Conservation (phyloP, 2,329 filamentous ascomycete genomes). For the Hypoxylon sp. region DNA sequence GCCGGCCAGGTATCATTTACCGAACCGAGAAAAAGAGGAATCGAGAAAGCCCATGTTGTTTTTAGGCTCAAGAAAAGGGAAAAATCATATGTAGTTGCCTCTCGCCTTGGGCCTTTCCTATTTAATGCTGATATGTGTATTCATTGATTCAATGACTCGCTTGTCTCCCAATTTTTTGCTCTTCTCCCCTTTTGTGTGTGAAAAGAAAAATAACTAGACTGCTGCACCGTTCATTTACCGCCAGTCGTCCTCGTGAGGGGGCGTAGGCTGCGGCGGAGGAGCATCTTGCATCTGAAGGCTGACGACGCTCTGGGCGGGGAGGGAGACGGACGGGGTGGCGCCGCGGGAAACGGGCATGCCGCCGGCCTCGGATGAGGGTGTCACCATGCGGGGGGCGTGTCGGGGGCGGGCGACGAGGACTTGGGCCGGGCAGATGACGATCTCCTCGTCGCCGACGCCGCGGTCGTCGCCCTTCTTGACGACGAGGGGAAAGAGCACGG, state of each 20-base stretch:
- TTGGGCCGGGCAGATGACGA: slow-evolving; percentile 93
- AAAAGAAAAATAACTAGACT: not conserved
- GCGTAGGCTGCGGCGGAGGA: slow-evolving; percentile 24
- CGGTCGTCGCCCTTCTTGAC: slow-evolving; percentile 93
- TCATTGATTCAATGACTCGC: too few relatives aligned
- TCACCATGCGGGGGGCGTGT: slow-evolving; percentile 50
- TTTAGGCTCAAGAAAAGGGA: not conserved
- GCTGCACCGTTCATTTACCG: slow-evolving; percentile 12
- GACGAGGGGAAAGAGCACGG: slow-evolving; percentile 94
- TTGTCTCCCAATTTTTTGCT: too few relatives aligned
- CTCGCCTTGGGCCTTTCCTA: not conserved
- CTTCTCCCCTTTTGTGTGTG: too few relatives aligned
- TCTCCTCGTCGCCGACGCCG: slow-evolving; percentile 89
- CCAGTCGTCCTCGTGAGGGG: slow-evolving; percentile 25
- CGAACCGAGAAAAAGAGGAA: not conserved
- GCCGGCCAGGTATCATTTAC: slow-evolving; percentile 11
- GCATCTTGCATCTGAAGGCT: slow-evolving; percentile 39
- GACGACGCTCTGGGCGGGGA: slow-evolving; percentile 30
- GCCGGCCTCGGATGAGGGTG: slow-evolving; percentile 62
- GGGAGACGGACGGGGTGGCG: slow-evolving; percentile 39
- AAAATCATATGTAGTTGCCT: not conserved
- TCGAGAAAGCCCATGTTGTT: not conserved
- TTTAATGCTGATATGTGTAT: too few relatives aligned
- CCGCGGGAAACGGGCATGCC: slow-evolving; percentile 50
- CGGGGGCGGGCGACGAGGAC: slow-evolving; percentile 75